A percentile compares a stretch with the other conserved stretches of the same genome.
Evolutionary conservation across 1,284 basidiomycete genomes (phyloP).

Genomic region (Dichomitus squalens): DNA sequence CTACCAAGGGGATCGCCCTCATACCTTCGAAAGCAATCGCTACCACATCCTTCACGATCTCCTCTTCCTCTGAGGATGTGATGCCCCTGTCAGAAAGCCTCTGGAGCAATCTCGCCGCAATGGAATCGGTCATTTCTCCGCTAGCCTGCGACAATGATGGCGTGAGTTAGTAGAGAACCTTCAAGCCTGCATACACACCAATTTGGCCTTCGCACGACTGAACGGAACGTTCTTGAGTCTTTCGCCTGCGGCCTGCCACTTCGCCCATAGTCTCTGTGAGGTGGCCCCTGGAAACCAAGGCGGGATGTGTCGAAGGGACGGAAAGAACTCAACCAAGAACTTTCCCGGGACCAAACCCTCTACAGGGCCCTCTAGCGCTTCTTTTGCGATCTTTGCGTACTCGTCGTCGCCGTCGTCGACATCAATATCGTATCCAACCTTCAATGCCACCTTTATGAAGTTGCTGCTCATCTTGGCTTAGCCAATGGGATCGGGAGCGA

Average conservation of each 20-base stretch:
- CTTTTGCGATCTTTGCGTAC: background rate
- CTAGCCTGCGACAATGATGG: background rate
- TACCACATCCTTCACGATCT: background rate
- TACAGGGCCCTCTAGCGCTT: background rate
- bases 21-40: background rate
- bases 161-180: background rate
- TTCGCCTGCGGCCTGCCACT: background rate
- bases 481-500: background rate
- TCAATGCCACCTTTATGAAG: background rate
- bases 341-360: slow-evolving; percentile 6
- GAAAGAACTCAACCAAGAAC: slow-evolving; percentile 9
- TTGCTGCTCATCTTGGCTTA: background rate
- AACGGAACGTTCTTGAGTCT: background rate
- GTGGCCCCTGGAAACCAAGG: slow-evolving; percentile 10
- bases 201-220: background rate
- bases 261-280: background rate
- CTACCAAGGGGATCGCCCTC: background rate
- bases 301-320: slow-evolving; percentile 5
- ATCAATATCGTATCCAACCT: slow-evolving; percentile 3
- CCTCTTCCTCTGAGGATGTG: background rate
- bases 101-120: background rate
- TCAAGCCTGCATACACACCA: background rate
- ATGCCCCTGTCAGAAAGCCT: background rate
- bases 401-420: background rate
- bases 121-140: background rate